phyloP scores from a whole-genome alignment of 306 rosid species.

The Lupinus albus region DNA sequence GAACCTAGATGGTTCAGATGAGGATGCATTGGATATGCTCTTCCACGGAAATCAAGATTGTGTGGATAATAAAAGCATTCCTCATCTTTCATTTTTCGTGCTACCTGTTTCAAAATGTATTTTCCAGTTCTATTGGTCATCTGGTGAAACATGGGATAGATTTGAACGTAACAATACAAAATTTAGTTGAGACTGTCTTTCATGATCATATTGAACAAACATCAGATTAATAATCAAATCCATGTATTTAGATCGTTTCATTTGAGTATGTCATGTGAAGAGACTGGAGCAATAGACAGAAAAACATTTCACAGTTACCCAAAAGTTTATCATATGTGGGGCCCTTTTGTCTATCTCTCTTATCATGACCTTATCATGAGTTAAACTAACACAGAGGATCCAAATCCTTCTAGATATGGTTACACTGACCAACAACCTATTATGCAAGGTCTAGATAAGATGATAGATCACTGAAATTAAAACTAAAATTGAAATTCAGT shows the following conservation, averaged over 20 bases:
- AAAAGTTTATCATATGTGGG: neutral
- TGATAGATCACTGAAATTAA: conserved; percentile 7
- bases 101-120: conserved; percentile 63
- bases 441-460: conserved; percentile 19
- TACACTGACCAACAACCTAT: conserved; percentile 19
- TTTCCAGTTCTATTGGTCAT: conserved; percentile 32
- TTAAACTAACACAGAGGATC: neutral
- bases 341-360: neutral
- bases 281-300: neutral
- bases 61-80: conserved; percentile 91
- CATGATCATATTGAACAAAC: conserved; percentile 10
- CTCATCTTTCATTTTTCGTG: conserved; percentile 76
- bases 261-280: conserved; percentile 20
- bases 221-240: neutral
- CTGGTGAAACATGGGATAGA: conserved; percentile 26
- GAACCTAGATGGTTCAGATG: conserved; percentile 88
- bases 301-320: neutral
- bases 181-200: conserved; percentile 11
- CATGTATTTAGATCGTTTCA: conserved; percentile 2
- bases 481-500: conserved; percentile 8
- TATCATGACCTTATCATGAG: neutral
- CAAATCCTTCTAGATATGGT: neutral
- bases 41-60: conserved; percentile 88
- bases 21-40: conserved; percentile 96
- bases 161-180: neutral